phyloP scores from a whole-genome alignment of 164 flowering plant genomes.

The Malania oleifera region DNA sequence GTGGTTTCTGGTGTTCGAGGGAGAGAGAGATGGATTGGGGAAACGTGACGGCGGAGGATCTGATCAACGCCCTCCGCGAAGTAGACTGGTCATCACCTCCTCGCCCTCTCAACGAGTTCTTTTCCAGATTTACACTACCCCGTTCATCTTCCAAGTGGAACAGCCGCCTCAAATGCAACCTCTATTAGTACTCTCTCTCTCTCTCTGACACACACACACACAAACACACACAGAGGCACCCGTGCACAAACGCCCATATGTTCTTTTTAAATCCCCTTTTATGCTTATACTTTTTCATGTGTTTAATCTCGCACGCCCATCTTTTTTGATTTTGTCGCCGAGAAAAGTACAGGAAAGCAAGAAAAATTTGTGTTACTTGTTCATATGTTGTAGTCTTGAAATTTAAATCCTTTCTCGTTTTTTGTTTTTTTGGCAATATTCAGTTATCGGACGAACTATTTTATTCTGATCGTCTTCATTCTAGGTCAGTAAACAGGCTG shows the following conservation, averaged over 20 bases:
- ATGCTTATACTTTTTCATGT: too few relatives aligned
- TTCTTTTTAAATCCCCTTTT: too few relatives aligned
- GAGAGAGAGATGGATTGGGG: conserved; percentile 85
- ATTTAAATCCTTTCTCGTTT: too few relatives aligned
- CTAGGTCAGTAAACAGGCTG: conserved; percentile 68
- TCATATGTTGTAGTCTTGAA: too few relatives aligned
- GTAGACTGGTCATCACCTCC: conserved; percentile 97
- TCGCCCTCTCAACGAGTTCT: conserved; percentile 77
- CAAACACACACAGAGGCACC: too few relatives aligned
- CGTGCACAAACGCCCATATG: too few relatives aligned
- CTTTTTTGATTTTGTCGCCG: conserved; percentile 2
- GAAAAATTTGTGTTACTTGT: too few relatives aligned
- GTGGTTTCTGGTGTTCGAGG: too few relatives aligned
- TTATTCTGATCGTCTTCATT: conserved; percentile 68
- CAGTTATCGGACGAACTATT: conserved; percentile 92
- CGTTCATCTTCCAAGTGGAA: conserved; percentile 72
- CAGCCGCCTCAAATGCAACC: conserved; percentile 88
- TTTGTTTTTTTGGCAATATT: conserved; percentile 21
- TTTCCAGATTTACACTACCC: conserved; percentile 77
- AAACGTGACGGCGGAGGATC: conserved; percentile 68
- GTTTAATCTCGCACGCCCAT: too few relatives aligned
- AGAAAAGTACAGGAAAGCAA: neutral
- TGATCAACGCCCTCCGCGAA: conserved; percentile 82
- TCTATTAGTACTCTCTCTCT: conserved; percentile 57
- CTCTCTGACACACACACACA: too few relatives aligned